These are phyloP conservation scores for Grosmannia penicillata DNA, from an alignment of 2,329 filamentous ascomycete genomes.

Conservation along the genomic window DNA sequence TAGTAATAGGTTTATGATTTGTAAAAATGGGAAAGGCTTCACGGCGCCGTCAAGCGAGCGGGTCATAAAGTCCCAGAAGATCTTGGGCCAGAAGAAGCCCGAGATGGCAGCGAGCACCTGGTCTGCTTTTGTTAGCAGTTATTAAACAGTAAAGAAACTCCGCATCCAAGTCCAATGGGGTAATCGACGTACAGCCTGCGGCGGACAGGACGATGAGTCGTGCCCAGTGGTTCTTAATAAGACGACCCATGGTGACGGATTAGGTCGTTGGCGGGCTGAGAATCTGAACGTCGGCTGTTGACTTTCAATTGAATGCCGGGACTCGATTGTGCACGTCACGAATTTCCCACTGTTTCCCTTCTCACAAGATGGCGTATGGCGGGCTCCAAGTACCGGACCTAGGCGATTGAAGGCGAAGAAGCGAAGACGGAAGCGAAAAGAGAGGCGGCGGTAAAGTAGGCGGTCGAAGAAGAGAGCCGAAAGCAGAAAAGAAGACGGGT, in stretches of 20 bases:
- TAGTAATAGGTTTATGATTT: constrained; percentile 77
- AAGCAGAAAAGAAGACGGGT: constrained; percentile 20
- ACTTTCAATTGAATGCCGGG: neutral
- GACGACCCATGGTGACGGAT: constrained; percentile 61
- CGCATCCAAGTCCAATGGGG: too few species aligned
- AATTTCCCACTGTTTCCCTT: too few species aligned
- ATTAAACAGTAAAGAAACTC: too few species aligned
- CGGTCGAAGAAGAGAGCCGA: constrained; percentile 9
- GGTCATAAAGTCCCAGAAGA: constrained; percentile 95
- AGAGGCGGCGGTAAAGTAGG: constrained; percentile 8
- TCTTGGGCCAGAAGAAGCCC: constrained; percentile 95
- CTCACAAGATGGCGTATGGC: too few species aligned
- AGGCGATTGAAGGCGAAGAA: too few species aligned
- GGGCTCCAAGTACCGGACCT: too few species aligned
- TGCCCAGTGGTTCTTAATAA: constrained; percentile 99
- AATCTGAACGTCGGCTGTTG: too few species aligned
- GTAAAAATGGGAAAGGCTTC: constrained; percentile 74
- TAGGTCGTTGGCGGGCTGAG: too few species aligned
- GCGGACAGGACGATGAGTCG: constrained; percentile 84
- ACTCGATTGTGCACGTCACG: too few species aligned
- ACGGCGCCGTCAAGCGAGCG: constrained; percentile 78
- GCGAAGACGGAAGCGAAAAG: constrained; percentile 7
- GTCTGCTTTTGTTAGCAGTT: constrained; percentile 37
- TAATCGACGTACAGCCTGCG: constrained; percentile 46
- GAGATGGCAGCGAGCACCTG: constrained; percentile 74